Base-by-base conservation (phyloP, 2,329 filamentous ascomycete species). In the Botrytis hyacinthi region DNA sequence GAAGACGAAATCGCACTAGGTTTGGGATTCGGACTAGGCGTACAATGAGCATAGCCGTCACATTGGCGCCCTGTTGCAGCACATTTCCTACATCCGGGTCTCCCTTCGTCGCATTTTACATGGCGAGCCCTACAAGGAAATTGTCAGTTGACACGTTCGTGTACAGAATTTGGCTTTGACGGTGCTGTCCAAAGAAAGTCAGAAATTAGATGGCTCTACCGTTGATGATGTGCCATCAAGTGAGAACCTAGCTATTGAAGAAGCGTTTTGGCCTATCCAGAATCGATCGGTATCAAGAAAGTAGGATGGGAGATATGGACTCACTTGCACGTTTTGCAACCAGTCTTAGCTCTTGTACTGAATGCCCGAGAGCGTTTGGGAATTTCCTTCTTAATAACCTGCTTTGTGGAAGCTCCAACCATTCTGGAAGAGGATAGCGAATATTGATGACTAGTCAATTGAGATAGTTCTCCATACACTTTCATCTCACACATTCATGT, bases 291-390 rank as follows among this genome's bases (percentile, higher is more conserved):
- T 46, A 35, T 66, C 22, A 63, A 26, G 16, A 16, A 29, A 57
- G 35, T 42, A 26, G n/a, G 20, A 29, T 12, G 14, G 67, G 26
- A 59, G 35, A 35, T 51, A 14, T 68, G 32, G 18, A 68, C 71
- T 60, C 40, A 75, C 74, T 68, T 75, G 74, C 74, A 75, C 10
- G 74, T 73, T 60, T 73, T 75, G 42, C 74, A 75, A 7, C 73
- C 73, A 18, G 70, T 75, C 37, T 69, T 51, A n/a, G 70, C 59
- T 73, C 65, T 75, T 46, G 66, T 59, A n/a, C 68, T 73, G 40
- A 71, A 71, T 20, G 70, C 74, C 16, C 70, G 57, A 12, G 66
- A 59, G n/a, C 71, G 65, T 73, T 67, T 72, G 32, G 70, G 61
- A 9, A 37, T 3, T 29, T 72, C 70, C 26, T 72, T 72, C 37